Evolutionary conservation across 1,284 basidiomycete genomes (phyloP).

Genomic region (Rhodotorula sp.): DNA sequence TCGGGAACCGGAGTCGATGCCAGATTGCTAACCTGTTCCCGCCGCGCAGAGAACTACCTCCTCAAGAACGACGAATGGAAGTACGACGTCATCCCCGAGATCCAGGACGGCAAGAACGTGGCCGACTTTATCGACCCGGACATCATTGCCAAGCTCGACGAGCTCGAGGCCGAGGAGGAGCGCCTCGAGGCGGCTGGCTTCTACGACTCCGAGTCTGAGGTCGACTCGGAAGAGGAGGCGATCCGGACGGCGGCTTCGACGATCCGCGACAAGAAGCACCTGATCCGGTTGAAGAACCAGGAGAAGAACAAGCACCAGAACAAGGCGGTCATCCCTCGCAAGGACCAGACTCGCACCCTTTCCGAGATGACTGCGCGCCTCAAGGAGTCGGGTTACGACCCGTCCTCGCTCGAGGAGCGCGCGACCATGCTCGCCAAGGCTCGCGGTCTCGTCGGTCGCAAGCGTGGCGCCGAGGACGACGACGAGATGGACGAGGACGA

Average conservation of each 20-base stretch:
- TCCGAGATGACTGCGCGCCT: slow-evolving; percentile 77
- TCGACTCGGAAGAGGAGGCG: slow-evolving; percentile 87
- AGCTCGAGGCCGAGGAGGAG: slow-evolving; percentile 95
- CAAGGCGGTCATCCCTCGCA: slow-evolving; percentile 77
- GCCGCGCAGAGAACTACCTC: slow-evolving; percentile 58
- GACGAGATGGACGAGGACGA: slow-evolving; percentile 56
- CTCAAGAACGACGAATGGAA: slow-evolving; percentile 93
- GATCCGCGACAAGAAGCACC: slow-evolving; percentile 60
- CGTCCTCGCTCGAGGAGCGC: slow-evolving; percentile 80
- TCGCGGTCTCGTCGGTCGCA: slow-evolving; percentile 65
- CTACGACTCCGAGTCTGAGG: slow-evolving; percentile 77
- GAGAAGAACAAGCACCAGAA: slow-evolving; percentile 86
- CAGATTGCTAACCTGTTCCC: not conserved
- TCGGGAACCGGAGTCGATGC: no score
- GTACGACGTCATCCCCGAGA: slow-evolving; percentile 90
- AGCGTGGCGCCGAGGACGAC: slow-evolving; percentile 56
- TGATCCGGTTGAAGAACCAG: slow-evolving; percentile 74
- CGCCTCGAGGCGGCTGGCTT: slow-evolving; percentile 88
- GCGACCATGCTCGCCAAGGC: slow-evolving; percentile 79
- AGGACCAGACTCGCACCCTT: slow-evolving; percentile 77
- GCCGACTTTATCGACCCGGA: slow-evolving; percentile 99
- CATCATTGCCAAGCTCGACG: slow-evolving; percentile 93
- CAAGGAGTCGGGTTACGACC: slow-evolving; percentile 83
- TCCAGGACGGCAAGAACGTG: slow-evolving; percentile 97
- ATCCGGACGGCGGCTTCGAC: slow-evolving; percentile 68